These are phyloP conservation scores for Colletotrichum orchidophilum DNA, from an alignment of 2,329 filamentous ascomycete species.

Conservation along the genomic window DNA sequence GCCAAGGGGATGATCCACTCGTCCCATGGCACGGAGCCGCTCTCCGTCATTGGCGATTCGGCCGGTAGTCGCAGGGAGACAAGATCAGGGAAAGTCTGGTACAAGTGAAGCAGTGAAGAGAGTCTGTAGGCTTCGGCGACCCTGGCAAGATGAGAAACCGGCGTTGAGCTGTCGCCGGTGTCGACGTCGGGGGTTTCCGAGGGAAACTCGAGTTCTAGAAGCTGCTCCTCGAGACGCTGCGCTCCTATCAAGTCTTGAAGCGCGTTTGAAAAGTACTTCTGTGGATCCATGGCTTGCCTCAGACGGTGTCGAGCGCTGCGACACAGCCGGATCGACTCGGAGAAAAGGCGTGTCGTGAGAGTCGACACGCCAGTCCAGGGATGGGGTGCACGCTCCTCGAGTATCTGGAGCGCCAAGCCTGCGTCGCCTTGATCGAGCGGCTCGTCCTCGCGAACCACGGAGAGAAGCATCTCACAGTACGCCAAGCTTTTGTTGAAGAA, in stretches of 20 bases:
- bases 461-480: slow-evolving; percentile 51
- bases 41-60: slow-evolving; percentile 25
- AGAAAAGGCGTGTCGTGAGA: slow-evolving; percentile 44
- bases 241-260: slow-evolving; percentile 45
- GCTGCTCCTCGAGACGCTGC: slow-evolving; percentile 44
- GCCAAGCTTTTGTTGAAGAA: slow-evolving; percentile 51
- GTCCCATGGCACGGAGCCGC: slow-evolving; percentile 42
- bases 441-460: slow-evolving; percentile 47
- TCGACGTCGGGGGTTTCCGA: slow-evolving; percentile 36
- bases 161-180: slow-evolving; percentile 41
- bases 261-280: slow-evolving; percentile 38
- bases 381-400: slow-evolving; percentile 38
- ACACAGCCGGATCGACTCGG: slow-evolving; percentile 47
- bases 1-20: slow-evolving; percentile 48
- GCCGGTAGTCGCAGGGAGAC: slow-evolving; percentile 42
- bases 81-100: slow-evolving; percentile 49
- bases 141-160: slow-evolving; percentile 42
- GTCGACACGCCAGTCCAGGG: slow-evolving; percentile 51
- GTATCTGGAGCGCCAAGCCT: not conserved
- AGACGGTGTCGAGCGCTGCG: slow-evolving; percentile 44
- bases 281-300: slow-evolving; percentile 37
- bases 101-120: slow-evolving; percentile 48
- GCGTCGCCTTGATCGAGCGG: slow-evolving; percentile 8
- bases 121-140: slow-evolving; percentile 50
- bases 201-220: slow-evolving; percentile 43